Evolutionary conservation across 768 basidiomycete species (phyloP).

Genomic region (Clitopilus passeckerianus): DNA sequence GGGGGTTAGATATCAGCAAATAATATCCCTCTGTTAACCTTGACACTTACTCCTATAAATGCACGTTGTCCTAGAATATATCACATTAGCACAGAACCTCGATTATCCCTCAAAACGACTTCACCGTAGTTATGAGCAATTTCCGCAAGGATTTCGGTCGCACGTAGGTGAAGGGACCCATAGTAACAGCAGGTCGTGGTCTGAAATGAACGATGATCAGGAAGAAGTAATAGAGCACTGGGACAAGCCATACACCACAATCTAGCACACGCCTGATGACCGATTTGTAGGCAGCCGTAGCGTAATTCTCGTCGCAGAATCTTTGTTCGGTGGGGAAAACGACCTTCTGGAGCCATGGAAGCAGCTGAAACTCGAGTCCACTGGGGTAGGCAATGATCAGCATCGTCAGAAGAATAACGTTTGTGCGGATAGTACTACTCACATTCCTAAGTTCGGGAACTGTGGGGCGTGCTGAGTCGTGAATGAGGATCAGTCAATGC

Average conservation of each 20-base stretch:
- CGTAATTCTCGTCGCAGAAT: conserved; percentile 68
- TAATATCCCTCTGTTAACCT: too few relatives aligned
- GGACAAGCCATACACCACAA: conserved; percentile 57
- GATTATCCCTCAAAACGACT: conserved; percentile 6
- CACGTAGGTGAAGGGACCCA: conserved; percentile 73
- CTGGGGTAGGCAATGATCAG: conserved; percentile 26
- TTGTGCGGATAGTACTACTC: conserved; percentile 7
- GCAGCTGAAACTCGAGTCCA: conserved; percentile 80
- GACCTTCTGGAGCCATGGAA: conserved; percentile 80
- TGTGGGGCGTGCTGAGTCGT: conserved; percentile 70
- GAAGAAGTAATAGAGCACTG: conserved; percentile 1
- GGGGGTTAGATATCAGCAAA: conserved; percentile 2
- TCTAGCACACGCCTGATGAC: conserved; percentile 72
- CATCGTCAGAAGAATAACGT: not conserved
- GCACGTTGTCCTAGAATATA: conserved; percentile 63
- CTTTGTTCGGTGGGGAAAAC: conserved; percentile 87
- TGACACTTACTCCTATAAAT: conserved; percentile 68
- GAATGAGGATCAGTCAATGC: not conserved
- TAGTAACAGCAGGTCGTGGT: conserved; percentile 96
- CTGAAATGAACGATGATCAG: conserved; percentile 29
- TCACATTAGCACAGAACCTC: not conserved
- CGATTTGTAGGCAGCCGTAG: conserved; percentile 57
- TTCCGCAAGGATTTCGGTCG: conserved; percentile 78
- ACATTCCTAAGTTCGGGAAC: conserved; percentile 68
- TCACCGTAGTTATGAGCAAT: conserved; percentile 58